Percentiles rank a stretch among this genome's conserved stretches.
These are phyloP conservation scores for Saccharomycopsis vini DNA, from an alignment of 805 yeast genomes.

Conservation along the genomic window DNA sequence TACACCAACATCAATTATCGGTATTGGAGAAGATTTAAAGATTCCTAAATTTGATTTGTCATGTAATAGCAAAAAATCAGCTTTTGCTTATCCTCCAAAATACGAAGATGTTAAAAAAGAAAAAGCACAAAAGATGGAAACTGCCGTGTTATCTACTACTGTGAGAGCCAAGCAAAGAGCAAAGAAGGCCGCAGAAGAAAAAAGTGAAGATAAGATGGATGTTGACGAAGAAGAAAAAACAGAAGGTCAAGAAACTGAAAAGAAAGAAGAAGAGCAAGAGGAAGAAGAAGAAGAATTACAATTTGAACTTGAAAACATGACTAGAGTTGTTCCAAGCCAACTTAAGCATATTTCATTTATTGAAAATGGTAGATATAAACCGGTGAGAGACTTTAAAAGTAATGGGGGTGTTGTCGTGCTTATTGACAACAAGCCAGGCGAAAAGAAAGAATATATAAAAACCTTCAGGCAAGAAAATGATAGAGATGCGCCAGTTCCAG, in stretches of 20 bases:
- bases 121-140: constrained; percentile 79
- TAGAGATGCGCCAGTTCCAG: constrained; percentile 61
- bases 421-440: constrained; percentile 52
- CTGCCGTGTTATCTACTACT: constrained; percentile 92
- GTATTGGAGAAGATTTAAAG: constrained; percentile 75
- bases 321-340: constrained; percentile 87
- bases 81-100: constrained; percentile 86
- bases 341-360: constrained; percentile 71
- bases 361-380: constrained; percentile 68
- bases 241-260: constrained; percentile 23
- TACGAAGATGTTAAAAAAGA: constrained; percentile 69
- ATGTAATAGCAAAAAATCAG: constrained; percentile 71
- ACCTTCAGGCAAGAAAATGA: constrained; percentile 74
- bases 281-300: constrained; percentile 37
- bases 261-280: constrained; percentile 21
- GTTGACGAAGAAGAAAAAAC: constrained; percentile 29
- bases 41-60: constrained; percentile 76
- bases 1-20: constrained; percentile 84
- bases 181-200: constrained; percentile 47
- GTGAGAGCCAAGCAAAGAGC: constrained; percentile 92
- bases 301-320: constrained; percentile 65
- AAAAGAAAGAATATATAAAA: constrained; percentile 58
- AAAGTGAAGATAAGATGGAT: constrained; percentile 42
- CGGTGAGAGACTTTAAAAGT: constrained; percentile 65
- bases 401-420: constrained; percentile 62